Conservation (phyloP, 225 moss, liverwort and hornwort species). For the Antitrichia curtipendula region DNA sequence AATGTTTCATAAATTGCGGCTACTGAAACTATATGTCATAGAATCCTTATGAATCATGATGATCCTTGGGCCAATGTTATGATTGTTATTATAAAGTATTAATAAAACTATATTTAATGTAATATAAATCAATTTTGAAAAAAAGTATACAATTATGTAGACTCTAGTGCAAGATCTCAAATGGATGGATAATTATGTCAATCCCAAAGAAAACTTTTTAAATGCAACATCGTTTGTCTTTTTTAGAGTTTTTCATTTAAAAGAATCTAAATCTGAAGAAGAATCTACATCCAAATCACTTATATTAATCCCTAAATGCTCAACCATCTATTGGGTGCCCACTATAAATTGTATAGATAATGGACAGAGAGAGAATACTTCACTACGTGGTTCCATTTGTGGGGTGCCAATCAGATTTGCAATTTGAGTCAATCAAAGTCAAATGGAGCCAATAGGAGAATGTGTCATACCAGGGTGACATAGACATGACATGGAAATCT, state of each 20-base stretch:
- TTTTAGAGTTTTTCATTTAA: neutral
- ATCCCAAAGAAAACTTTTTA: neutral
- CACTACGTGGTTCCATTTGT: rapidly evolving
- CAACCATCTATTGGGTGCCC: neutral
- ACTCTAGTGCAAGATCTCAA: neutral
- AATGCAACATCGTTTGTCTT: neutral
- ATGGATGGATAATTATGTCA: neutral
- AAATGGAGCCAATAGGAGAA: neutral
- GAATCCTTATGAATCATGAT: neutral
- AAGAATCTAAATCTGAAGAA: neutral
- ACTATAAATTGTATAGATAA: neutral
- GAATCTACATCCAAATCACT: neutral
- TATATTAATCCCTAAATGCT: neutral
- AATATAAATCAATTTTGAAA: neutral
- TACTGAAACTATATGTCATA: neutral
- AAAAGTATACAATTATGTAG: neutral
- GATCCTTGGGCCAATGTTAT: neutral
- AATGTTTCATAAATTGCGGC: neutral
- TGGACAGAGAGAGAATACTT: rapidly evolving
- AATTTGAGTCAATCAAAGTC: neutral
- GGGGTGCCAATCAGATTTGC: rapidly evolving
- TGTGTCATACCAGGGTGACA: rapidly evolving
- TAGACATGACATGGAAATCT: neutral
- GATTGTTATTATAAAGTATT: neutral
- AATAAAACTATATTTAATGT: no score